Evolutionary conservation across 305 asterid species (phyloP), one percentile per base, ranked within the genome.

Genomic region (Fraxinus ornus): DNA sequence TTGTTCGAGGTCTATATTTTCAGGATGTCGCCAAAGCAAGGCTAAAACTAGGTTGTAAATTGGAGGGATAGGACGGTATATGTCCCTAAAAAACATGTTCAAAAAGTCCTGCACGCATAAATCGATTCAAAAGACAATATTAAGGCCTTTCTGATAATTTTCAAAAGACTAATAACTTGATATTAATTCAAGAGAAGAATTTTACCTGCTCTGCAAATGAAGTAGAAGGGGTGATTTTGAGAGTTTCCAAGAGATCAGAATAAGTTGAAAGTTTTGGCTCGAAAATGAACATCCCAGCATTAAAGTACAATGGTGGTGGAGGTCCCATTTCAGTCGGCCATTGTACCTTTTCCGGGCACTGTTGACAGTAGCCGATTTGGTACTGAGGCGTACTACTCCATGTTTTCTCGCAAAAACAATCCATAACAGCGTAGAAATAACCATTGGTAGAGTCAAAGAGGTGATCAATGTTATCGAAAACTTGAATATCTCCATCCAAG

Each of bases 361-460:
- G 86, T 22, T 83, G 83, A 60, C 83, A 78, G 83, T 83, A 83
- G 24, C 86, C 86, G 17, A 83, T 73, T 24, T 57, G 76, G 83
- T 72, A n/a, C 17, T 83, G 86, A 73, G 83, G 82, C 3, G 83
- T 37, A 2, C 41, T 24, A n/a, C 39, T 79, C 86, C 86, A 78
- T 37, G 83, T 84, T 30, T 78, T 24, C 87, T 85, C 87, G 33
- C 87, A 85, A 80, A 85, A 85, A 78, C 87, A 85, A 64, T 85
- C 87, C 85, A 78, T 81, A 2, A 85, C 87, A 1, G 71, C 83
- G 2, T 85, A 85, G 1, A 85, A 85, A 32, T 85, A 85, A 21
- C 87, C 87, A 28, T 82, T 83, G 0, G 87, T 83, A 78, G 68
- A 79, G 9, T 85, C 85, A 37, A 85, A 85, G 12, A 85, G 60